phyloP scores from a whole-genome alignment of 2,329 filamentous ascomycete species.

The Aspergillus fumigatiaffinis region DNA sequence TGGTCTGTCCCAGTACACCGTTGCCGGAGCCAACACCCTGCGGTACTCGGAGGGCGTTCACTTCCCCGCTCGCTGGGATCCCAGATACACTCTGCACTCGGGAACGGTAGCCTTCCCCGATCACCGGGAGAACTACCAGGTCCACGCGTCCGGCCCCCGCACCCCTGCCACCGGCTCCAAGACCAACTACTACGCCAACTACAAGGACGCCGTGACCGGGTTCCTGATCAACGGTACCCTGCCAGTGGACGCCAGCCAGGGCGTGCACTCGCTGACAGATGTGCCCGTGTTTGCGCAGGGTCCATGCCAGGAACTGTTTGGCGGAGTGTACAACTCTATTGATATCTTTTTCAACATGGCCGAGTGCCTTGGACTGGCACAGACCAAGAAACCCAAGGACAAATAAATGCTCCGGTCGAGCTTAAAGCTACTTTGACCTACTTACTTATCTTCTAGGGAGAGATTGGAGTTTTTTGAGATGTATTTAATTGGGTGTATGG shows the following conservation, averaged over 20 bases:
- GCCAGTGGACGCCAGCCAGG: constrained; percentile 58
- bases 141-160: constrained; percentile 64
- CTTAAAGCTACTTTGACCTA: background rate
- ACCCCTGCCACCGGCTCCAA: constrained; percentile 55
- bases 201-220: constrained; percentile 61
- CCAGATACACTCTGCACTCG: constrained; percentile 73
- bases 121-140: constrained; percentile 69
- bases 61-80: constrained; percentile 83
- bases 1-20: constrained; percentile 71
- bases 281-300: constrained; percentile 75
- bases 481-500: background rate
- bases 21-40: constrained; percentile 54
- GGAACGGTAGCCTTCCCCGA: constrained; percentile 71
- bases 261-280: constrained; percentile 73
- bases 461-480: background rate
- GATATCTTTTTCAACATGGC: constrained; percentile 42
- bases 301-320: constrained; percentile 73
- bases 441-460: background rate
- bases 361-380: constrained; percentile 35
- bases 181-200: constrained; percentile 63
- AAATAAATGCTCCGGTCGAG: background rate
- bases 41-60: constrained; percentile 67
- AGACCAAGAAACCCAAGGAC: constrained; percentile 11
- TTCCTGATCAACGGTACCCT: constrained; percentile 75
- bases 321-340: constrained; percentile 41